phyloP scores from a whole-genome alignment of 257 asterid species.

The Scutellaria galericulata region DNA sequence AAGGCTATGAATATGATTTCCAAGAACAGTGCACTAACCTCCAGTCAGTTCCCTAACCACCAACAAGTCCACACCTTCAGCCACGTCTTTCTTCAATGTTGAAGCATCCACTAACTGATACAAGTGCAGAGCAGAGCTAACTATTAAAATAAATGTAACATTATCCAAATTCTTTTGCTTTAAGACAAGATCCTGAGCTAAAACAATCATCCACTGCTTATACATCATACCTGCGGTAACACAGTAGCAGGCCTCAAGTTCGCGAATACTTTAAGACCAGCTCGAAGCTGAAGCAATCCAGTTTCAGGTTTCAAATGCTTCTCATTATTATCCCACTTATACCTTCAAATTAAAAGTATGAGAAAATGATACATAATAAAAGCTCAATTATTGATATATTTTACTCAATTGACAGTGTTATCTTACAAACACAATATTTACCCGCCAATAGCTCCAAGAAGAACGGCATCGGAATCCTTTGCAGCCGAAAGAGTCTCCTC shows the following conservation, averaged over 20 bases:
- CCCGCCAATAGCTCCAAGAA: conserved; percentile 99
- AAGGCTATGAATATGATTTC: conserved; percentile 1
- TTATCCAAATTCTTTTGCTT: not conserved
- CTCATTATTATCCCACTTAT: conserved; percentile 96
- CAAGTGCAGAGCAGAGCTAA: conserved; percentile 19
- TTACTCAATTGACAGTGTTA: not conserved
- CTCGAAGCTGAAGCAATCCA: conserved; percentile 95
- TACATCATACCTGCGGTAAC: conserved; percentile 72
- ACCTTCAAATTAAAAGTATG: conserved; percentile 49
- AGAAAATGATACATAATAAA: not conserved
- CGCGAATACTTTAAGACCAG: conserved; percentile 92
- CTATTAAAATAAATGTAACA: conserved; percentile 1
- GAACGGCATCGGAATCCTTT: conserved; percentile 85
- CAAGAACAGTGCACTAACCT: conserved; percentile 56
- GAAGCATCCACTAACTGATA: conserved; percentile 93
- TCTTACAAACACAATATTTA: conserved; percentile 30
- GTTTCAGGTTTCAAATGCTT: conserved; percentile 98
- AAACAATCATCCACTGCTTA: too few species aligned
- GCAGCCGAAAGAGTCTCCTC: conserved; percentile 84
- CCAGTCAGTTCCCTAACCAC: conserved; percentile 99
- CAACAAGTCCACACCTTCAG: conserved; percentile 98
- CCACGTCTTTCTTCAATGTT: conserved; percentile 89
- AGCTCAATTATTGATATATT: not conserved
- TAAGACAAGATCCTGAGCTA: too few species aligned
- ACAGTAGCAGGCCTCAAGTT: conserved; percentile 97